Evolutionary conservation across 768 basidiomycete genomes (phyloP).

Genomic region (Suillus subaureus): DNA sequence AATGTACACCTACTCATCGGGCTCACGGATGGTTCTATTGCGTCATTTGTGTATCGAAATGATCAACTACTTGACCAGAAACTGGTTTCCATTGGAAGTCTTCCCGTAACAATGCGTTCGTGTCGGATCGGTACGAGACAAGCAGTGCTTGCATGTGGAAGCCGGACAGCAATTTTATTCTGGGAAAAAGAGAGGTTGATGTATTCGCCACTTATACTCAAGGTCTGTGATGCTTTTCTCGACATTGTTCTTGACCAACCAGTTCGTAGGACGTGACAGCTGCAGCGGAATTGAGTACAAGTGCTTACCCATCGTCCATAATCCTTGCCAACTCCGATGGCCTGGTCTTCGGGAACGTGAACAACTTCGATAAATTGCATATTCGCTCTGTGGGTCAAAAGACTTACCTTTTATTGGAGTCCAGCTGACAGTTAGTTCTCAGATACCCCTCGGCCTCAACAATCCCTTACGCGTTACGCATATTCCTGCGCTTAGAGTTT

Average conservation of each 20-base stretch:
- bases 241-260: slow-evolving; percentile 6
- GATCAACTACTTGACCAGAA: slow-evolving; percentile 50
- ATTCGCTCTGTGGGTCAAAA: slow-evolving; percentile 65
- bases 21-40: slow-evolving; percentile 73
- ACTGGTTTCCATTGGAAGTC: slow-evolving; percentile 61
- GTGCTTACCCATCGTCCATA: slow-evolving; percentile 53
- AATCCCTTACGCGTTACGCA: slow-evolving; percentile 71
- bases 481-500: slow-evolving; percentile 51
- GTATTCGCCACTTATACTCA: slow-evolving; percentile 73
- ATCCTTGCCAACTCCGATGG: slow-evolving; percentile 55
- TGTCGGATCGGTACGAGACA: slow-evolving; percentile 55
- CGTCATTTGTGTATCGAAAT: slow-evolving; percentile 52
- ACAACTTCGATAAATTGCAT: slow-evolving; percentile 76
- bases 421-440: slow-evolving; percentile 10
- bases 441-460: slow-evolving; percentile 75
- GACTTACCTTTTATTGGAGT: not conserved
- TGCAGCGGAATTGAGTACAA: slow-evolving; percentile 51
- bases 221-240: slow-evolving; percentile 39
- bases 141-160: slow-evolving; percentile 72
- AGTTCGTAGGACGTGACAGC: slow-evolving; percentile 52
- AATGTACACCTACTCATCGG: slow-evolving; percentile 65
- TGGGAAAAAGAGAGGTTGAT: slow-evolving; percentile 65
- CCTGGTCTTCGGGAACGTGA: slow-evolving; percentile 66
- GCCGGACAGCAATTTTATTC: slow-evolving; percentile 67
- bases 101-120: slow-evolving; percentile 63